Evolutionary conservation across 164 flowering plant genomes (phyloP), one percentile per base, ranked within the genome.

Genomic region (Aristolochia fimbriata): DNA sequence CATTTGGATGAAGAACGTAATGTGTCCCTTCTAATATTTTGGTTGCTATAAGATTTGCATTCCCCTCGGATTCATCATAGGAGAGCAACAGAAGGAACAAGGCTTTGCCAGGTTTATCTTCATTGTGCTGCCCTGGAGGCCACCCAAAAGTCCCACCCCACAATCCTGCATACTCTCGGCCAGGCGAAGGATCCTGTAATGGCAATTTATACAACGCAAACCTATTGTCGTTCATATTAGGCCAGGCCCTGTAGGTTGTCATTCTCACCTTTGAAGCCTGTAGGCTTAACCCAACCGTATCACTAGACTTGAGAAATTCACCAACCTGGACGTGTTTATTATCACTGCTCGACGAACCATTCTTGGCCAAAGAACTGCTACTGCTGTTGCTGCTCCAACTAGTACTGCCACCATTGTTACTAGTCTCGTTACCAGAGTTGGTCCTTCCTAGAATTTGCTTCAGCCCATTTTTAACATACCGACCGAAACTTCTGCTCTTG

Each of bases 71-170:
- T 64, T 87, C 88, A 65, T 92, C 91, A 71, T 87, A 92, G 23
- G 96, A 88, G 59, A 92, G 83, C 67, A 84, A 68, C 58, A 92
- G 80, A 70, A 92, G 84, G 77, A 87, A 92, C 27, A 92, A 70
- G 56, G 98, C 98, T 68, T 85, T 91, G 57, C 91, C 96, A 17
- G 90, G 86, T 69, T 85, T 88, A 75, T 88, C 96, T 67, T 85
- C 85, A 15, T 83, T 67, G 31, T 81, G 79, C 66, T 55, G 80
- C 23, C 96, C 96, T 1, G 94, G 96, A 51, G 96, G 96, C 97
- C 96, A 91, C 21, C 97, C 96, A 71, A 91, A 88, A 21, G 94
- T 80, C 3, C 94, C 97, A 61, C 92, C 97, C 96, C 96, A 88
- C 27, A 88, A 59, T 64, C 97, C 96, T 31, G 88, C 87, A 69